phyloP scores from a whole-genome alignment of 169 alveolate species.

The Plasmodium vinckei region DNA sequence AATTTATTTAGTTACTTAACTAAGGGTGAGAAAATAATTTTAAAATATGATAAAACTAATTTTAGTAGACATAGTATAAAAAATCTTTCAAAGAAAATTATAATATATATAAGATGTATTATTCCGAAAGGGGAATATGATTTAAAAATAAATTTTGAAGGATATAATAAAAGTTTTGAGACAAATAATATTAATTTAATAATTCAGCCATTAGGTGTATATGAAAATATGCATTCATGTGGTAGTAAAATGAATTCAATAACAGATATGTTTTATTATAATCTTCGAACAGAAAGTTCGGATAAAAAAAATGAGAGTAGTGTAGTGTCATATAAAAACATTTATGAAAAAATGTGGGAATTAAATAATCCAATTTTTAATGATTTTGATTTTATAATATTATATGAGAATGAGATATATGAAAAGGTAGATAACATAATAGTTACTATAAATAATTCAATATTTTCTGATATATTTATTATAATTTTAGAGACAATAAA shows the following conservation, averaged over 20 bases:
- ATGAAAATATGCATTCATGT: constrained; percentile 33
- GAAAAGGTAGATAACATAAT: constrained; percentile 20
- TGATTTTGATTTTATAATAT: constrained; percentile 30
- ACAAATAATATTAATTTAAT: constrained; percentile 17
- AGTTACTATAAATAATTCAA: constrained; percentile 33
- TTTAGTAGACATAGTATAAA: constrained; percentile 4
- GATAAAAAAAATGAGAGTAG: neutral
- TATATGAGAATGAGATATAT: constrained; percentile 12
- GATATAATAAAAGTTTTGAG: constrained; percentile 10
- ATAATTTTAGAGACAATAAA: constrained; percentile 1
- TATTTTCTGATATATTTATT: constrained; percentile 23
- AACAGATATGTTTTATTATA: constrained; percentile 25
- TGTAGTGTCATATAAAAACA: neutral
- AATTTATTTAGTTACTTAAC: constrained; percentile 14
- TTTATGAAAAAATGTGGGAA: constrained; percentile 39
- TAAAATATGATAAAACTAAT: neutral
- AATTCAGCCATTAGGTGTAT: constrained; percentile 16
- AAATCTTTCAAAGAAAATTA: constrained; percentile 11
- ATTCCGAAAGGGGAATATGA: constrained; percentile 31
- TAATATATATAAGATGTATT: constrained; percentile 35
- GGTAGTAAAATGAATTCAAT: constrained; percentile 9
- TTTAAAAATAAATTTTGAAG: constrained; percentile 8
- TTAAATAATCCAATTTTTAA: constrained; percentile 30
- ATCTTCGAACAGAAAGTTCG: neutral
- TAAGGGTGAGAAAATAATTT: constrained; percentile 2